Evolutionary conservation across 495 filamentous ascomycete genomes (phyloP).

Genomic region (Podospora conica): DNA sequence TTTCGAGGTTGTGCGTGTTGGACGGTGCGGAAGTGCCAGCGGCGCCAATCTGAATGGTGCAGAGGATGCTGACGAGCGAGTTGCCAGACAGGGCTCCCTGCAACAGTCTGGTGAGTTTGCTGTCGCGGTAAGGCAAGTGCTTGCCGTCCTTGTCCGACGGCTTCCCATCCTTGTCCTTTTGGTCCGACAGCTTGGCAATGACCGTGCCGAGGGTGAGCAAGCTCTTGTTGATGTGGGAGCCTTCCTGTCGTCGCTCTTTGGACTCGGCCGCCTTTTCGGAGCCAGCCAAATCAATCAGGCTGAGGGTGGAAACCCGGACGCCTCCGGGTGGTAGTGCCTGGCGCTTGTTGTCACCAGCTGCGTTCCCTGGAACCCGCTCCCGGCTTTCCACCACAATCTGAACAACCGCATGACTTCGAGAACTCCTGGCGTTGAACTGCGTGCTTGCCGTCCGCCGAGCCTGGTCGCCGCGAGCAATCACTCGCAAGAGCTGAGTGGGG

Average conservation of each 20-base stretch:
- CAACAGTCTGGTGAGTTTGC: conserved; percentile 88
- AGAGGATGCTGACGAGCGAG: conserved; percentile 93
- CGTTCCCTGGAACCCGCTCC: conserved; percentile 62
- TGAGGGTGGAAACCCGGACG: conserved; percentile 89
- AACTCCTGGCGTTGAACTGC: conserved; percentile 93
- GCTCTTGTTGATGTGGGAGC: conserved; percentile 97
- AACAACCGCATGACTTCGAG: conserved; percentile 94
- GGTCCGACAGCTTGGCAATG: conserved; percentile 75
- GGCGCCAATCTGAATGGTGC: conserved; percentile 79
- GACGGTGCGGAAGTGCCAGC: conserved; percentile 56
- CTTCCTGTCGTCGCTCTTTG: conserved; percentile 90
- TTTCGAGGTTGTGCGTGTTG: conserved; percentile 73
- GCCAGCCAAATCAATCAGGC: conserved; percentile 91
- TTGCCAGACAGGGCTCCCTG: conserved; percentile 91
- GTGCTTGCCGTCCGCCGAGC: conserved; percentile 85
- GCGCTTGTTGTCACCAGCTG: conserved; percentile 58
- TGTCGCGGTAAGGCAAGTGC: conserved; percentile 93
- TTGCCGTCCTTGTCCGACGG: conserved; percentile 70
- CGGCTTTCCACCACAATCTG: conserved; percentile 97
- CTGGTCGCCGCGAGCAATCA: conserved; percentile 91
- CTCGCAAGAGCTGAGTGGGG: conserved; percentile 87
- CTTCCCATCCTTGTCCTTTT: conserved; percentile 77
- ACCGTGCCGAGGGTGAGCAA: conserved; percentile 92
- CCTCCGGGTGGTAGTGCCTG: conserved; percentile 77
- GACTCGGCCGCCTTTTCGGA: conserved; percentile 93